Percentiles rank a stretch among this genome's conserved stretches.
These are phyloP conservation scores for Saccharomycopsis sp. DNA, from an alignment of 805 yeast genomes.

Conservation along the genomic window DNA sequence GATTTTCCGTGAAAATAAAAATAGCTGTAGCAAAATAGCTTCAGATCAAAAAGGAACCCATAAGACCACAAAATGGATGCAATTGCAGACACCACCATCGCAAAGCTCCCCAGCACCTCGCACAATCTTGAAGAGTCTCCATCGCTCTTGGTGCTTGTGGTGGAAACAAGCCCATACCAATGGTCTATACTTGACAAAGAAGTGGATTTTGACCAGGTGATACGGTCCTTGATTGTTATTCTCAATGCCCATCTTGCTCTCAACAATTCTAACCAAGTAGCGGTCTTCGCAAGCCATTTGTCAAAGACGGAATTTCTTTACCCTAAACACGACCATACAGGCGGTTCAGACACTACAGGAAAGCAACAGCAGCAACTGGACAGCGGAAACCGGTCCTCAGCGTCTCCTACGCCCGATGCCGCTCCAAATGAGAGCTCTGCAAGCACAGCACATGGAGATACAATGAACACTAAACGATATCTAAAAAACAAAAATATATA, in stretches of 20 bases:
- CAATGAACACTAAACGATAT: not conserved
- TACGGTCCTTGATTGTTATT: slow-evolving; percentile 64
- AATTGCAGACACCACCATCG: slow-evolving; percentile 53
- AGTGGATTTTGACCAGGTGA: slow-evolving; percentile 48
- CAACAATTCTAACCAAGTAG: slow-evolving; percentile 77
- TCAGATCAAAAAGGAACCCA: not conserved
- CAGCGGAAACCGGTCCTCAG: slow-evolving; percentile 6
- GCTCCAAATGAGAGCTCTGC: not conserved
- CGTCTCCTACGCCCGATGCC: slow-evolving; percentile 17
- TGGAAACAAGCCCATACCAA: slow-evolving; percentile 65
- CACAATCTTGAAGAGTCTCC: slow-evolving; percentile 57
- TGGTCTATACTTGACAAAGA: slow-evolving; percentile 31
- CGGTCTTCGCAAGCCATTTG: slow-evolving; percentile 71
- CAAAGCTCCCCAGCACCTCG: slow-evolving; percentile 23
- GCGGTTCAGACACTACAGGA: not conserved
- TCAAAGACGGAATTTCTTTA: slow-evolving; percentile 62
- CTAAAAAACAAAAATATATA: slow-evolving; percentile 56
- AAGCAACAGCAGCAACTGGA: not conserved
- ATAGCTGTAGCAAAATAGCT: not conserved
- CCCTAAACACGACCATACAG: slow-evolving; percentile 35
- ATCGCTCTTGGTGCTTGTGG: slow-evolving; percentile 66
- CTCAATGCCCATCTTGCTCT: slow-evolving; percentile 84
- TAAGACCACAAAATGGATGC: slow-evolving; percentile 46
- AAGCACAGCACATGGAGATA: not conserved
- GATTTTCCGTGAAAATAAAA: too few species aligned